Base-by-base conservation (phyloP, 352 stramenopile genomes). In the Phytophthora sp. region DNA sequence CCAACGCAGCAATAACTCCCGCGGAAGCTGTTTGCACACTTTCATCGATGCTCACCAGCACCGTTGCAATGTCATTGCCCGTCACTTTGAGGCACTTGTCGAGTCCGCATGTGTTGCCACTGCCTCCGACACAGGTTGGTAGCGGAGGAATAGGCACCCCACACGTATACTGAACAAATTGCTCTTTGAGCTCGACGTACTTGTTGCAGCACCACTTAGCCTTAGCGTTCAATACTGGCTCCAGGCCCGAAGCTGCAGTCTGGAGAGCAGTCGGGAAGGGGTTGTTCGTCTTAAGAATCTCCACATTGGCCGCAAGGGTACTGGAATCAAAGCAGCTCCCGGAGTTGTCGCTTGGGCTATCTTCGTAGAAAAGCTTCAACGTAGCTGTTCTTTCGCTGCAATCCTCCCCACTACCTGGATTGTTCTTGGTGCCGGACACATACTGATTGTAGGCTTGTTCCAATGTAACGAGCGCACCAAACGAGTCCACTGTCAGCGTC, bases 71-170 rank as follows among this genome's bases (percentile, higher is more conserved):
- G 24, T 77, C 77, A 15, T 79, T 57, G 28, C 73, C 77, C 23
- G 54, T 70, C 10, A 76, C 43, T 17, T 59, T 54, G 3, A 91
- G 54, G 32, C 71, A 84, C 44, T 77, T 62, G 35, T 75, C 42
- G 5, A 85, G 55, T 5, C 20, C 20, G 39, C 79, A 87, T 10
- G 30, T 44, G 9, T 32, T 60, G 6, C 13, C 28, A 10, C 8
- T 7, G 23, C 37, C 24, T 13, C 28, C 39, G 5, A 37, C 28
- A 17, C 20, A 42, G 1, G 5, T 5, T 28, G 46, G 5, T 6
- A 20, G n/a, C 17, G 46, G 15, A n/a, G 10, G 38, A 24, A 23
- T 5, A 50, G 34, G 9, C 58, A 67, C 7, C n/a, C n/a, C n/a
- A n/a, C 31, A 37, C 31, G 20, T 18, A 32, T 62, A 68, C 2